These are phyloP conservation scores for Tulasnella sp. DNA, from an alignment of 768 basidiomycete genomes.

Conservation along the genomic window DNA sequence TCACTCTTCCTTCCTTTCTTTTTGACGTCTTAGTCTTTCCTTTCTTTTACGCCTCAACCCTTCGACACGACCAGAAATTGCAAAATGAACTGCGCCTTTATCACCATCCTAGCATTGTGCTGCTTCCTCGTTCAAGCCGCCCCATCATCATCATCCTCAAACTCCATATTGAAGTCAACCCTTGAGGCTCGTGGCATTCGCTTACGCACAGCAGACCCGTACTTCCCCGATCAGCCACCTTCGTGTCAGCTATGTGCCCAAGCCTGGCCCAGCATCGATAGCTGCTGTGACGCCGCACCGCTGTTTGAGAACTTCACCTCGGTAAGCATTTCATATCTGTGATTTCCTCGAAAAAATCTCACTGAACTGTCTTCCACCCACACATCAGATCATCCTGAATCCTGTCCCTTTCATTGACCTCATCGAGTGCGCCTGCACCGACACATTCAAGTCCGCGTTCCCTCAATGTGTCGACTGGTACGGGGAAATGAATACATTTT, in stretches of 20 bases:
- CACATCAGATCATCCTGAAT: slow-evolving; percentile 60
- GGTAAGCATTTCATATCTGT: slow-evolving; percentile 44
- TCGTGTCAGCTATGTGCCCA: slow-evolving; percentile 63
- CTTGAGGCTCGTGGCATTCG: slow-evolving; percentile 1
- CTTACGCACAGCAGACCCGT: slow-evolving; percentile 20
- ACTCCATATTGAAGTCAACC: background rate
- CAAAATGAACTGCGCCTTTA: slow-evolving; percentile 9
- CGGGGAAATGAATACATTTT: slow-evolving; percentile 20
- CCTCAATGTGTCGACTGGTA: slow-evolving; percentile 74
- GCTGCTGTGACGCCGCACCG: slow-evolving; percentile 61
- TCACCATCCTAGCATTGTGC: background rate
- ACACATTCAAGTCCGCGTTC: slow-evolving; percentile 52
- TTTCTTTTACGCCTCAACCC: slow-evolving; percentile 5
- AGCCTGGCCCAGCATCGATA: slow-evolving; percentile 57
- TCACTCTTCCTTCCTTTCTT: background rate
- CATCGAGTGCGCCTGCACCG: slow-evolving; percentile 65
- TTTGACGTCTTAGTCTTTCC: background rate
- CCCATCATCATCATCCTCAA: background rate
- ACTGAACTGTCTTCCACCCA: background rate
- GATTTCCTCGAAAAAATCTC: background rate
- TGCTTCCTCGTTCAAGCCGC: background rate
- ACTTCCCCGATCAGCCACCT: slow-evolving; percentile 57
- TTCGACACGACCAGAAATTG: slow-evolving; percentile 14
- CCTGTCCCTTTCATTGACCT: slow-evolving; percentile 64
- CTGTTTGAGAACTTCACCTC: slow-evolving; percentile 60